Evolutionary conservation across 495 filamentous ascomycete genomes (phyloP), one percentile per base, ranked within the genome.

Genomic region (Poronia punctata): DNA sequence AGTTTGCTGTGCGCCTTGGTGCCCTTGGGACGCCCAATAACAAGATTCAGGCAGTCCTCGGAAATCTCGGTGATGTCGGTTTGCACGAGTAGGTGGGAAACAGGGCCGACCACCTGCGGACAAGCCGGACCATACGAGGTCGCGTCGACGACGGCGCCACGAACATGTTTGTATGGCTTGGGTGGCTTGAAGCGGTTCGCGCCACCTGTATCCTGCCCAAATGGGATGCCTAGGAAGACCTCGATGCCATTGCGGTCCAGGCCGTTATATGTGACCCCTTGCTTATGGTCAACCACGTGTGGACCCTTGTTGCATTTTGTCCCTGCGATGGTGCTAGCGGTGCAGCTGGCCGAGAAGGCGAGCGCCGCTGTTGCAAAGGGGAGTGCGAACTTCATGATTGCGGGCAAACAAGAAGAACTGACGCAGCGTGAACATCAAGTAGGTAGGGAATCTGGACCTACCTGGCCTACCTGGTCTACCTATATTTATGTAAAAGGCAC

Each of bases 21-120:
- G 9, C 56, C 54, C 6, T 47, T 40, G 0, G 70, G 70, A 3
- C 66, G 52, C 7, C 57, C 55, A 34, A 74, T 62, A 31, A 66
- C 66, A 16, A 74, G 36, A 29, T 71, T 66, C 3, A 74, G 46
- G 40, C 68, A 72, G 45, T 69, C 60, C 44, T 67, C 64, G 18
- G 59, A 67, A 27, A 67, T 50, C 23, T 64, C 57, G 1, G 51
- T 46, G 38, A 47, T 35, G 18, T 51, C 64, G 3, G 57, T 60
- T 26, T 64, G 58, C 0, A 54, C 46, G 6, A 64, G 38, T 7
- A 59, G 53, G 1, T 49, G 41, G 15, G 50, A 42, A 4, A 52
- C 60, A 1, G 39, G 39, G 3, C 35, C 51, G 23, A 50, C 7
- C 5, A 41, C 16, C 38, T 71, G 68, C 6, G 66, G 67, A 44